Evolutionary conservation across 345 rosid species (phyloP).

Genomic region (Ceriops tagal): DNA sequence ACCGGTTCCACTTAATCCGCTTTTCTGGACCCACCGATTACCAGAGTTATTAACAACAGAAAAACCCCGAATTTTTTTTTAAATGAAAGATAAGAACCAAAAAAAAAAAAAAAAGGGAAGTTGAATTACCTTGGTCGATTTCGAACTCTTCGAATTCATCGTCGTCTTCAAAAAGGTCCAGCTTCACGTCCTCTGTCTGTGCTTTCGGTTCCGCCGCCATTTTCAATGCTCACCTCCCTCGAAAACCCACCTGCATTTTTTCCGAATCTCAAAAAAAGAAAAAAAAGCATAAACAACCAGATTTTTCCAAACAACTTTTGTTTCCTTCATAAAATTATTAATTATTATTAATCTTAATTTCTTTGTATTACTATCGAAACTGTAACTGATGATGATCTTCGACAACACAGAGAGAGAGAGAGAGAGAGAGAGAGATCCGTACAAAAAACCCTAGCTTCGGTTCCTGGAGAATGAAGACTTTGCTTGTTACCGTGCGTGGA

Average conservation of each 20-base stretch:
- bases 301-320: too few species aligned
- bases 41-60: too few species aligned
- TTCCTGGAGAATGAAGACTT: neutral
- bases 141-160: constrained; percentile 92
- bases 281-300: too few species aligned
- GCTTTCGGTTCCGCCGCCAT: constrained; percentile 67
- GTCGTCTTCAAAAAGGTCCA: constrained; percentile 88
- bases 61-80: too few species aligned
- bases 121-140: constrained; percentile 50
- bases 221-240: neutral
- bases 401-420: neutral
- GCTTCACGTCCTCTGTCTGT: constrained; percentile 59
- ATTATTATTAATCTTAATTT: too few species aligned
- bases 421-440: neutral
- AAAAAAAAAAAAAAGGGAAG: neutral
- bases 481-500: neutral
- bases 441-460: constrained; percentile 9
- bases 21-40: too few species aligned
- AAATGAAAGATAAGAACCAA: neutral
- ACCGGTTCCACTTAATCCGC: too few species aligned
- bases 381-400: neutral
- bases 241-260: too few species aligned
- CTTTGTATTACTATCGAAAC: neutral
- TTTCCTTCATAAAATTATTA: too few species aligned
- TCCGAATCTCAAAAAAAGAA: neutral